Percentiles rank a stretch among this genome's conserved stretches.
Conservation (phyloP, 164 flowering plant genomes). For the Aristolochia californica region DNA sequence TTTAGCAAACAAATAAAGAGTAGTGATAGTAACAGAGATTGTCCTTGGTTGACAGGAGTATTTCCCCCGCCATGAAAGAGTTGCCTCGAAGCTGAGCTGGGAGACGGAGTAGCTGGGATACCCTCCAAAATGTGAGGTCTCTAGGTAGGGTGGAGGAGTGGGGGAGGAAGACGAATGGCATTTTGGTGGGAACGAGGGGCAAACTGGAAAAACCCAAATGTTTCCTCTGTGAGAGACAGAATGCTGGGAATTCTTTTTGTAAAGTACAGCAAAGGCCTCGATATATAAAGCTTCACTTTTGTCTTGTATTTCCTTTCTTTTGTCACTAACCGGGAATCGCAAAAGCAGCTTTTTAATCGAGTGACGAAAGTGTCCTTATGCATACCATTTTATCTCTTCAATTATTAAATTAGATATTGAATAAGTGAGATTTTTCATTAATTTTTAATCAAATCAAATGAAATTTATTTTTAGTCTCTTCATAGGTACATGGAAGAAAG, state of each 20-base stretch:
- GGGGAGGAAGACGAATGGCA: conserved; percentile 11
- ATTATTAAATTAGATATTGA: too few species aligned
- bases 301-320: conserved; percentile 5
- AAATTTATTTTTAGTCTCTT: too few species aligned
- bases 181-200: conserved; percentile 19
- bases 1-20: not conserved
- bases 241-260: conserved; percentile 24
- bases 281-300: conserved; percentile 24
- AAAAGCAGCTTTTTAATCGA: too few species aligned
- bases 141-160: conserved; percentile 28
- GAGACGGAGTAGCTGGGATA: conserved; percentile 69
- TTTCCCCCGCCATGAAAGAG: conserved; percentile 73
- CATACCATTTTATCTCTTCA: too few species aligned
- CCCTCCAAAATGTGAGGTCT: conserved; percentile 41
- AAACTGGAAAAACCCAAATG: conserved; percentile 17
- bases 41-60: conserved; percentile 47
- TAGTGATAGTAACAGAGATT: not conserved
- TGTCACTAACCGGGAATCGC: too few species aligned
- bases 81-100: conserved; percentile 71
- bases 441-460: too few species aligned
- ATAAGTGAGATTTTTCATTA: too few species aligned
- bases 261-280: conserved; percentile 29
- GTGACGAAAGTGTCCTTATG: too few species aligned
- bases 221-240: conserved; percentile 8
- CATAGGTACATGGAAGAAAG: too few species aligned